Percentiles rank a stretch among this genome's conserved stretches.
Evolutionary conservation across 352 stramenopile species (phyloP).

Genomic region (Globisporangium nunn): DNA sequence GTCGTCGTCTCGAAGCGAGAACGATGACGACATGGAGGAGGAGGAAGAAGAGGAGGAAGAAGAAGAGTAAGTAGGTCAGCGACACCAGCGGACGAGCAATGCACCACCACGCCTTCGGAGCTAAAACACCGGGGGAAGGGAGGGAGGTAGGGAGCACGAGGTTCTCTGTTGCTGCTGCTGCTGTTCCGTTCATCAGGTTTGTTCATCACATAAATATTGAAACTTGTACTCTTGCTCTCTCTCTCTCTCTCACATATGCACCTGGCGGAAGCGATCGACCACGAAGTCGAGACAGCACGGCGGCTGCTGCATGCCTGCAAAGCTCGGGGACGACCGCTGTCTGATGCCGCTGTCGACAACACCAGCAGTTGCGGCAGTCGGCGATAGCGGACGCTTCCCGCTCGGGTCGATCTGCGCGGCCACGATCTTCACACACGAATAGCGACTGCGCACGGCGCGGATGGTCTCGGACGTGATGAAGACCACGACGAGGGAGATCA

Average conservation of each 20-base stretch:
- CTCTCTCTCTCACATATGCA: background rate
- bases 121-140: background rate
- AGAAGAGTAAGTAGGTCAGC: slow-evolving; percentile 3
- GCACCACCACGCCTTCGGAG: background rate
- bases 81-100: background rate
- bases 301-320: background rate
- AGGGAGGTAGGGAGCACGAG: no score
- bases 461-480: slow-evolving; percentile 30
- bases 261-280: slow-evolving; percentile 1
- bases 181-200: background rate
- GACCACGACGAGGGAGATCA: slow-evolving; percentile 37
- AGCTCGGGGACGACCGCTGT: background rate
- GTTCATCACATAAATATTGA: background rate
- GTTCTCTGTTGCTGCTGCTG: no score
- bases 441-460: slow-evolving; percentile 22
- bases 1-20: slow-evolving; percentile 24
- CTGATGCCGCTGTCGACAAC: background rate
- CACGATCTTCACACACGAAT: slow-evolving; percentile 23
- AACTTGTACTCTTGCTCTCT: background rate
- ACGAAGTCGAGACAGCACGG: slow-evolving; percentile 1
- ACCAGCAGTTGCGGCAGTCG: background rate
- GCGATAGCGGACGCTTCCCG: background rate
- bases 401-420: slow-evolving; percentile 24
- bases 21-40: slow-evolving; percentile 18
- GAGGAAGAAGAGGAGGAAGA: slow-evolving; percentile 23